phyloP scores from a whole-genome alignment of 495 filamentous ascomycete species.

The Hypoxylon subgilvum region DNA sequence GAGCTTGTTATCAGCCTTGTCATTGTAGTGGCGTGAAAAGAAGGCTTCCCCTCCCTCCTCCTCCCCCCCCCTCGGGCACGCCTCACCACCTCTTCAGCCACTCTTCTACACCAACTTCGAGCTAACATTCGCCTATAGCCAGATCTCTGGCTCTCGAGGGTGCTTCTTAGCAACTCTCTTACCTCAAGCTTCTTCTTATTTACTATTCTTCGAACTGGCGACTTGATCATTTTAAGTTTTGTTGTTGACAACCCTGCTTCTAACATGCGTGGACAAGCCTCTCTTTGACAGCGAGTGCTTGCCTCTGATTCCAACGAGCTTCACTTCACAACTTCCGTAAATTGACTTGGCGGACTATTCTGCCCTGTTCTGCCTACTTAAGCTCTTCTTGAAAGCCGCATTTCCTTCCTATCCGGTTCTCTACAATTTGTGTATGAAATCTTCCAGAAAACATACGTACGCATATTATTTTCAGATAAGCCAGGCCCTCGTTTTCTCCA shows the following conservation, averaged over 20 bases:
- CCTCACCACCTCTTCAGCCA: slow-evolving; percentile 41
- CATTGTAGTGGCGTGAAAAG: slow-evolving; percentile 40
- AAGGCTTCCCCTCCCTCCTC: slow-evolving; percentile 38
- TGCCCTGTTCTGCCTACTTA: slow-evolving; percentile 13
- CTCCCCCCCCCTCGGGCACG: slow-evolving; percentile 38
- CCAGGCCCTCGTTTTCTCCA: slow-evolving; percentile 42
- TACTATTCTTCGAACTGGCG: slow-evolving; percentile 24
- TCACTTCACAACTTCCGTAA: slow-evolving; percentile 19
- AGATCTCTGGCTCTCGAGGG: slow-evolving; percentile 15
- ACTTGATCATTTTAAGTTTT: slow-evolving; percentile 7
- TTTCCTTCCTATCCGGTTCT: slow-evolving; percentile 26
- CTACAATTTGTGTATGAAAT: slow-evolving; percentile 33
- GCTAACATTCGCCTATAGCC: slow-evolving; percentile 25
- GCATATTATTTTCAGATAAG: slow-evolving; percentile 44
- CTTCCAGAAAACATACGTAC: slow-evolving; percentile 28
- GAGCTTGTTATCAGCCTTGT: slow-evolving; percentile 44
- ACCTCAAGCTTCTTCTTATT: slow-evolving; percentile 8
- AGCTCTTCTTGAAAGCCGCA: slow-evolving; percentile 9
- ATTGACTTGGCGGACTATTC: slow-evolving; percentile 14
- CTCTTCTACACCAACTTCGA: slow-evolving; percentile 30
- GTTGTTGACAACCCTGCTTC: slow-evolving; percentile 14
- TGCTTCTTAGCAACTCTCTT: slow-evolving; percentile 11
- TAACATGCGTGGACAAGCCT: slow-evolving; percentile 27
- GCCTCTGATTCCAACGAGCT: slow-evolving; percentile 18
- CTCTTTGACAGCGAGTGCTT: slow-evolving; percentile 36